Base-by-base conservation (phyloP, 2,329 filamentous ascomycete species). In the Hypomyces perniciosus region DNA sequence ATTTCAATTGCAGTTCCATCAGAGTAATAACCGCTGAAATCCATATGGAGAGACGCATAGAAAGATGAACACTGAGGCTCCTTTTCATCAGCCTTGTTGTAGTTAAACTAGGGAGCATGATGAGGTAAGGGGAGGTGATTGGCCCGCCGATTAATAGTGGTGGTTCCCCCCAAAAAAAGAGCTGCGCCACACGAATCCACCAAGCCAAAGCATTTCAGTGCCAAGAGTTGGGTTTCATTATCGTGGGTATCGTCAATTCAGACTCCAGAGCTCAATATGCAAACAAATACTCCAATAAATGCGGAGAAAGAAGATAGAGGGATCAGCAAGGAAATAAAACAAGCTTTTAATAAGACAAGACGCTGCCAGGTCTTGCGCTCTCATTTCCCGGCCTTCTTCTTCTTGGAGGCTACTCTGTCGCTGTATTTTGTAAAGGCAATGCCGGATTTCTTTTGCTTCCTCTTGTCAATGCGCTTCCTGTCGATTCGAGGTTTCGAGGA, bases 381-480 rank as follows among this genome's bases (percentile, higher is more conserved):
- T 51, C 44, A 54, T 44, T 56, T 56, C 45, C 46, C 53, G 9
- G 49, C 48, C 46, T 58, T 64, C 61, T 69, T 72, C 67, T 73
- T 76, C 61, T 71, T 74, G 56, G 68, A 68, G 48, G 68, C 71
- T 56, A 72, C 65, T 55, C 73, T 73, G 52, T 80, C 76, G 54
- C 75, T 75, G 62, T 78, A 82, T 61, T 76, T 81, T 48, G 74
- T 73, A 55, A 85, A 85, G 26, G 82, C 79, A 54, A 85, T 83
- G 54, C 73, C 73, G 38, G 74, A 71, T 58, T 76, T 79, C 65
- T 77, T 80, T 57, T 69, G 71, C 59, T 70, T 76, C 62, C 75
- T 74, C 73, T 83, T 85, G 65, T 77, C 72, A 48, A 82, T 71
- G 59, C 76, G 75, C 64, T 74, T 77, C 68, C 75, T 81, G 55